Base-by-base conservation (phyloP, 2,329 filamentous ascomycete genomes). In the Arachnopeziza araneosa region DNA sequence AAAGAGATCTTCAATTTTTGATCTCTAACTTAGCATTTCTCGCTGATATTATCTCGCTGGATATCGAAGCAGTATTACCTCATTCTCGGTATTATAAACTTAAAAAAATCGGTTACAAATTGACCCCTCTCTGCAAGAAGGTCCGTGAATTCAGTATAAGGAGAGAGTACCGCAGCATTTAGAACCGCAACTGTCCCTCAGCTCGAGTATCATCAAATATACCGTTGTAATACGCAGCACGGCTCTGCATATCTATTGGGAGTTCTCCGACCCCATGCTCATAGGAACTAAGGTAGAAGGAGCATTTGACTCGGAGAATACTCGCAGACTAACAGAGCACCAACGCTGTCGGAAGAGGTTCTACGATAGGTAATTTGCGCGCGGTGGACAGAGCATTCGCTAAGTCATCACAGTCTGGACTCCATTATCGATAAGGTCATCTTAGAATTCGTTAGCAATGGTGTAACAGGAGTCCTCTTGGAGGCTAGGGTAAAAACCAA, bases 291-390 rank as follows among this genome's bases (percentile, higher is more conserved):
- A 59, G 53, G 50, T 22, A 62, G 52, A 59, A 62, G 53, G 57
- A 52, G 53, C 52, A 61, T 49, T 61, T n/a, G 56, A 61, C 60
- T 59, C 60, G 57, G n/a, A 62, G 60, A 62, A 50, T 59, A 54
- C 50, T 59, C 53, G 60, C 53, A 59, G 60, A 62, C 56, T 54
- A 62, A 57, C 19, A 56, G 50, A 62, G 60, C 52, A 62, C 57
- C 49, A 61, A 61, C 50, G 50, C 56, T 54, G 56, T 56, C 54
- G 50, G 57, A 59, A 62, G 56, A 22, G 55, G 22, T 57, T 57
- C 55, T 19, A 54, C 54, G 50, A 56, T 59, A 22, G 21, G 44
- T 56, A 55, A 49, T 26, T 54, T 48, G 54, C 26, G 24, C 7
- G 49, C 49, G 54, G 54, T 26, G 54, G 58, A 54, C 21, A 32